These are phyloP conservation scores for Cephalotrichum gorgonifer DNA, from an alignment of 2,329 filamentous ascomycete species.

Conservation along the genomic window DNA sequence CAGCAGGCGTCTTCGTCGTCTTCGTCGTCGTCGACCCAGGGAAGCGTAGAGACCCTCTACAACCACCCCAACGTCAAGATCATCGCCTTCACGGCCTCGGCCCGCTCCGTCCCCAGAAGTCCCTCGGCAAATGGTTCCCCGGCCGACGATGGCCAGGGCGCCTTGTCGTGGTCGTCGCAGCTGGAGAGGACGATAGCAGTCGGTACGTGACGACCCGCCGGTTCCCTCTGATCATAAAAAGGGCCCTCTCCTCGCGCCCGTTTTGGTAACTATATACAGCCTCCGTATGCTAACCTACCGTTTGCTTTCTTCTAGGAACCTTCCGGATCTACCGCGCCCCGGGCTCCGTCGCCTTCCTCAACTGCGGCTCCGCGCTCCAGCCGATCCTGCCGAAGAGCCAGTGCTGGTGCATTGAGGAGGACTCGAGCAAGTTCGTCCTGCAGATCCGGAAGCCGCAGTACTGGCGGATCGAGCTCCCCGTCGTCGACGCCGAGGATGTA, in stretches of 20 bases:
- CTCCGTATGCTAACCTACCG: background rate
- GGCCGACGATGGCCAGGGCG: conserved; percentile 31
- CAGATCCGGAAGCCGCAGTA: conserved; percentile 76
- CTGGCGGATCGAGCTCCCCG: conserved; percentile 81
- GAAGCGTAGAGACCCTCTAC: conserved; percentile 59
- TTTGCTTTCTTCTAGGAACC: conserved; percentile 38
- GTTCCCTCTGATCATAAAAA: background rate
- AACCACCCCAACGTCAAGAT: conserved; percentile 65
- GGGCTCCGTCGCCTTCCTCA: conserved; percentile 78
- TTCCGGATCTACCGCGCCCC: conserved; percentile 80
- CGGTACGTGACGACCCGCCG: conserved; percentile 33
- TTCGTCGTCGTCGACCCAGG: conserved; percentile 13
- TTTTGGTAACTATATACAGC: conserved; percentile 3
- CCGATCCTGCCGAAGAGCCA: conserved; percentile 84
- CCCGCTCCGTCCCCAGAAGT: conserved; percentile 16
- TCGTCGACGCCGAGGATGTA: conserved; percentile 35
- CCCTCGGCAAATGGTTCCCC: conserved; percentile 18
- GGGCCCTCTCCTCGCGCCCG: background rate
- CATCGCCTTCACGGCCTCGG: conserved; percentile 36
- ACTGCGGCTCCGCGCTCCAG: conserved; percentile 72
- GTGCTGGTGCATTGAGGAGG: conserved; percentile 85
- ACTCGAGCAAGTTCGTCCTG: conserved; percentile 72
- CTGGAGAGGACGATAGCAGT: conserved; percentile 74
- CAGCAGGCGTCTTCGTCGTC: conserved; percentile 12
- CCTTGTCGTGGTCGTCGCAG: conserved; percentile 63